Evolutionary conservation across 2,329 filamentous ascomycete genomes (phyloP).

Genomic region (Aureobasidium namibiae): DNA sequence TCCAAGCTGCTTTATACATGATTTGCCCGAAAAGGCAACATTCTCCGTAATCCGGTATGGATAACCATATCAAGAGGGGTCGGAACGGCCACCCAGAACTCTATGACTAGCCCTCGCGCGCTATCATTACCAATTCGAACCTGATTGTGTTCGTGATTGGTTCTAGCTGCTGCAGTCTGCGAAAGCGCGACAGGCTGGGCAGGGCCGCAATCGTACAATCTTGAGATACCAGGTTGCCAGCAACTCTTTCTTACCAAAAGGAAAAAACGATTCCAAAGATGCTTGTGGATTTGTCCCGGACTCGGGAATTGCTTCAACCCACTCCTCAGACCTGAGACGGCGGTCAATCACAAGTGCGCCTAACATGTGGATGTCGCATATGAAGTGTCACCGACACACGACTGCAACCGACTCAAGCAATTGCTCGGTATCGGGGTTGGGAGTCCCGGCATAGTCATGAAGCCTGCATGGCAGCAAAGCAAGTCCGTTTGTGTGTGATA

Average conservation of each 20-base stretch:
- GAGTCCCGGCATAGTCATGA: not conserved
- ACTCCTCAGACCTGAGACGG: not conserved
- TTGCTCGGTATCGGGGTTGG: not conserved
- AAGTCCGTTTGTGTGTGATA: not conserved
- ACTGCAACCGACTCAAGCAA: not conserved
- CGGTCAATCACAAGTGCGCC: too few species aligned
- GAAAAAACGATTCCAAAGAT: not conserved
- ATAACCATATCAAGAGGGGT: slow-evolving; percentile 9
- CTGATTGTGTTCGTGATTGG: not conserved
- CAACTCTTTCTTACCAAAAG: not conserved
- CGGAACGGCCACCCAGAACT: not conserved
- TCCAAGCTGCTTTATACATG: slow-evolving; percentile 2
- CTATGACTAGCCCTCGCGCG: not conserved
- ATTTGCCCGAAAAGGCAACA: slow-evolving; percentile 8
- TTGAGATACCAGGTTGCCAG: not conserved
- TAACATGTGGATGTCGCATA: not conserved
- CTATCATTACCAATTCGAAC: not conserved
- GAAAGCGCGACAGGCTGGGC: not conserved
- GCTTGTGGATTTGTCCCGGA: not conserved
- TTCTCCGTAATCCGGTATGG: not conserved
- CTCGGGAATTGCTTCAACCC: not conserved
- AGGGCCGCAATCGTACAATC: not conserved
- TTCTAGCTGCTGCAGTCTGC: not conserved
- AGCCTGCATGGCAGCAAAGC: not conserved
- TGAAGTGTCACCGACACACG: not conserved